These are phyloP conservation scores for Passalora sequoiae DNA, from an alignment of 2,329 filamentous ascomycete species.

Conservation along the genomic window DNA sequence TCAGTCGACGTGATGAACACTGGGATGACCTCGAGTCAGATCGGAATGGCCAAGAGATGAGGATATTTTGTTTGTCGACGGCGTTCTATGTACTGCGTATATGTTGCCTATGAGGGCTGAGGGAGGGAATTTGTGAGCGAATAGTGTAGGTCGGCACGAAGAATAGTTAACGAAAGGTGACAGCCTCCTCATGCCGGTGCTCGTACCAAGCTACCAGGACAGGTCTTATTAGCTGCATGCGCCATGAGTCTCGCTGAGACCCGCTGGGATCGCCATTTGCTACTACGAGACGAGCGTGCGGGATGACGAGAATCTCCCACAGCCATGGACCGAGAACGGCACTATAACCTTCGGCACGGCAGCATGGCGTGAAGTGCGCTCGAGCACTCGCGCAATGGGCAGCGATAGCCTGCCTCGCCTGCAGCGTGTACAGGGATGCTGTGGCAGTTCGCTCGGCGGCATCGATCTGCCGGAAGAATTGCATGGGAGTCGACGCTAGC, in stretches of 20 bases:
- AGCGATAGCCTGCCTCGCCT: conserved; percentile 11
- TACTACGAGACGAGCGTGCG: conserved; percentile 4
- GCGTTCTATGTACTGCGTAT: no score
- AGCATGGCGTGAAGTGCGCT: conserved; percentile 7
- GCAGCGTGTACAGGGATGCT: no score
- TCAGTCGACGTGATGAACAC: background rate
- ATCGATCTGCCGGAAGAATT: no score
- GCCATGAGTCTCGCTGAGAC: conserved; percentile 19
- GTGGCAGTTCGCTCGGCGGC: no score
- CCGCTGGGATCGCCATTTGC: conserved; percentile 17
- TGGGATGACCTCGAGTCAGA: background rate
- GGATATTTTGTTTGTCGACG: no score
- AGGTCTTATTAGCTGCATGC: conserved; percentile 20
- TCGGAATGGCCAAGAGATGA: no score
- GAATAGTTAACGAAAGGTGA: conserved; percentile 1
- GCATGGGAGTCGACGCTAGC: no score
- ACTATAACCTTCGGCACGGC: conserved; percentile 8
- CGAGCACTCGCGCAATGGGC: conserved; percentile 8
- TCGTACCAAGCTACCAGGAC: conserved; percentile 18
- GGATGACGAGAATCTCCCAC: conserved; percentile 13
- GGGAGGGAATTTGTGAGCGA: conserved; percentile 1
- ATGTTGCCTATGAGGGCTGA: conserved; percentile 1
- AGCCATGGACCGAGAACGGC: conserved; percentile 10
- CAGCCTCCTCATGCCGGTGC: conserved; percentile 13
- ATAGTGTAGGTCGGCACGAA: conserved; percentile 1